These are phyloP conservation scores for Neurospora sp. DNA, from an alignment of 2,329 filamentous ascomycete genomes.

Conservation along the genomic window DNA sequence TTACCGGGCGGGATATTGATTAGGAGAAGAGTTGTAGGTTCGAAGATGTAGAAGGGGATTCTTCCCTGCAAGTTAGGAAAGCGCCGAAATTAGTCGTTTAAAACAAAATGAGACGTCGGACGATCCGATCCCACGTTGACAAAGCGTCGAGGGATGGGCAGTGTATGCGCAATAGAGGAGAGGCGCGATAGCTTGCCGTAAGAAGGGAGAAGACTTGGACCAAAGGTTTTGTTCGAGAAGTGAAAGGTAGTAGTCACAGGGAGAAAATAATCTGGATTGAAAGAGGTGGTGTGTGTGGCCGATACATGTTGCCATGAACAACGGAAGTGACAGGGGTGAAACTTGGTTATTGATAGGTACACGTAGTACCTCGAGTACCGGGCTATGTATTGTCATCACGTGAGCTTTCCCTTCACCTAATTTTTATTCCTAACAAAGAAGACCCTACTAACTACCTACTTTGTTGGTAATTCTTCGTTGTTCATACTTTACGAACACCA, in stretches of 20 bases:
- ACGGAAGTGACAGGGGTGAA: too few relatives aligned
- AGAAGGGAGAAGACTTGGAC: neutral
- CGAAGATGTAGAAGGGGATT: neutral
- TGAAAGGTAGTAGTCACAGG: neutral
- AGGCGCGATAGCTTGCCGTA: neutral
- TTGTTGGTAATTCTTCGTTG: neutral
- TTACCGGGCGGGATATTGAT: neutral
- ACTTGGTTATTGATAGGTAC: too few relatives aligned
- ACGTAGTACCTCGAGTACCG: too few relatives aligned
- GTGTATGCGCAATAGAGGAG: neutral
- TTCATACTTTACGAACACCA: neutral
- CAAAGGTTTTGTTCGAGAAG: neutral
- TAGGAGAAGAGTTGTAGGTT: neutral
- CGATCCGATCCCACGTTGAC: neutral
- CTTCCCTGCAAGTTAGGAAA: neutral
- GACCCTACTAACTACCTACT: neutral
- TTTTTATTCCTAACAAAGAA: neutral
- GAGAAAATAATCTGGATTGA: neutral
- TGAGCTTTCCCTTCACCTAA: neutral
- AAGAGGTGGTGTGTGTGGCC: neutral
- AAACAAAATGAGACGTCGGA: neutral
- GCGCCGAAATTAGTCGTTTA: neutral
- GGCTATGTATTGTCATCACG: neutral
- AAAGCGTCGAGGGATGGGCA: neutral
- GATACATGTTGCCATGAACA: neutral